Conservation (phyloP, 1,284 basidiomycete species). For the Malassezia furfur region DNA sequence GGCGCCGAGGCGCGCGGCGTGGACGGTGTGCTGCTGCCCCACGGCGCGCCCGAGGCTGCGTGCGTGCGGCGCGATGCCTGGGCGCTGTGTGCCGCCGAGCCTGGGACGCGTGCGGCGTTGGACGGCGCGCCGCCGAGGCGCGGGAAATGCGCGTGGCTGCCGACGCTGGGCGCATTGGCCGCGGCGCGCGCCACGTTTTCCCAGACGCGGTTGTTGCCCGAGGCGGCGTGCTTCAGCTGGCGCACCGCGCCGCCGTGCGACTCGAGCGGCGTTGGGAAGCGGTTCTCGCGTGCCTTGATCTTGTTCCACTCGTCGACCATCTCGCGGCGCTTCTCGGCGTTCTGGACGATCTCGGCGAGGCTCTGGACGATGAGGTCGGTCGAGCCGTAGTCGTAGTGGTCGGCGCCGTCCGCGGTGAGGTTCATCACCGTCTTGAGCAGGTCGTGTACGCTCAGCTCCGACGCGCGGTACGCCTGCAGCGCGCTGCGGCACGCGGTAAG, state of each 20-base stretch:
- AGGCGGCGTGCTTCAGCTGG: slow-evolving; percentile 57
- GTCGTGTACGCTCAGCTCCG: slow-evolving; percentile 71
- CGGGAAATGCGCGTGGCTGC: slow-evolving; percentile 30
- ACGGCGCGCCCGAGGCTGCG: neutral
- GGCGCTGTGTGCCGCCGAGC: slow-evolving; percentile 28
- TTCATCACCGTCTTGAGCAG: slow-evolving; percentile 78
- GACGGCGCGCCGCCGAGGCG: slow-evolving; percentile 13
- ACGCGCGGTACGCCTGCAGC: slow-evolving; percentile 66
- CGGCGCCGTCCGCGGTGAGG: slow-evolving; percentile 57
- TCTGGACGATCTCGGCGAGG: slow-evolving; percentile 53
- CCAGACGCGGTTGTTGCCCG: slow-evolving; percentile 63
- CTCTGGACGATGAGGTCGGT: slow-evolving; percentile 61
- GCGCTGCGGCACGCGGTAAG: slow-evolving; percentile 68
- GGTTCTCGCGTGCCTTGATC: neutral
- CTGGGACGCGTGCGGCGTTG: slow-evolving; percentile 22
- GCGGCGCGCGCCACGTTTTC: slow-evolving; percentile 72
- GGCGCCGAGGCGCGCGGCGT: neutral
- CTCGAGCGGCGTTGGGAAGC: neutral
- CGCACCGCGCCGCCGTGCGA: slow-evolving; percentile 1
- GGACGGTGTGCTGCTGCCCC: neutral
- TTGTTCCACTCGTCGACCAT: slow-evolving; percentile 67
- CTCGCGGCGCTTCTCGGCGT: slow-evolving; percentile 70
- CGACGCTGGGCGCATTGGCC: slow-evolving; percentile 16
- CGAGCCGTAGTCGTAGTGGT: slow-evolving; percentile 5
- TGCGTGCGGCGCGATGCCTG: slow-evolving; percentile 9